phyloP scores from a whole-genome alignment of 164 flowering plant genomes.

The Stephania yunnanensis region DNA sequence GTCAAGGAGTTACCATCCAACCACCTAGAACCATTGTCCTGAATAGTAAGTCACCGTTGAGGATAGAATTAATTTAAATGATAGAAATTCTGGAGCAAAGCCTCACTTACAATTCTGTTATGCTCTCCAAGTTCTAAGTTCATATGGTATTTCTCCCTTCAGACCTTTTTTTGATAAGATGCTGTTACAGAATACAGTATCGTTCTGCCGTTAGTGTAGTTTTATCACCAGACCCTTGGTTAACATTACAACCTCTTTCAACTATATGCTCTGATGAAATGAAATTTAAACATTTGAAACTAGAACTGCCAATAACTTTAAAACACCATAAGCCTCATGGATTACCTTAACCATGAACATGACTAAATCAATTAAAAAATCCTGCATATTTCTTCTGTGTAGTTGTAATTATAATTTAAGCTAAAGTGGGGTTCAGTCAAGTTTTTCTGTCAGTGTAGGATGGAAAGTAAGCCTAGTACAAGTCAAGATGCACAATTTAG shows the following conservation, averaged over 20 bases:
- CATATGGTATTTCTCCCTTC: conserved; percentile 59
- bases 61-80: background rate
- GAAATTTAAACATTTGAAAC: background rate
- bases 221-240: background rate
- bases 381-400: background rate
- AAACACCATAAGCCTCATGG: background rate
- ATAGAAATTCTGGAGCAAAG: conserved; percentile 1
- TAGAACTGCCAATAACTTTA: background rate
- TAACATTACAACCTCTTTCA: background rate
- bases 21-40: conserved; percentile 47
- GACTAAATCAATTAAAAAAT: background rate
- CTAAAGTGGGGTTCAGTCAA: background rate
- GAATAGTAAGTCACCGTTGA: conserved; percentile 3
- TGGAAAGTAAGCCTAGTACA: background rate
- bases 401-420: background rate
- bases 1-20: conserved; percentile 59
- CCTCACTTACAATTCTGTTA: conserved; percentile 75
- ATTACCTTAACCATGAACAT: background rate
- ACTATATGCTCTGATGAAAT: background rate
- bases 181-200: conserved; percentile 39
- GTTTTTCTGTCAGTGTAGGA: background rate
- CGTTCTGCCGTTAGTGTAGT: conserved; percentile 1
- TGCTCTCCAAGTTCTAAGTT: conserved; percentile 57
- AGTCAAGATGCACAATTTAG: background rate
- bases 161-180: conserved; percentile 58